Evolutionary conservation across 352 stramenopile genomes (phyloP), one percentile per base, ranked within the genome.

Genomic region (Phytopythium aichiense): DNA sequence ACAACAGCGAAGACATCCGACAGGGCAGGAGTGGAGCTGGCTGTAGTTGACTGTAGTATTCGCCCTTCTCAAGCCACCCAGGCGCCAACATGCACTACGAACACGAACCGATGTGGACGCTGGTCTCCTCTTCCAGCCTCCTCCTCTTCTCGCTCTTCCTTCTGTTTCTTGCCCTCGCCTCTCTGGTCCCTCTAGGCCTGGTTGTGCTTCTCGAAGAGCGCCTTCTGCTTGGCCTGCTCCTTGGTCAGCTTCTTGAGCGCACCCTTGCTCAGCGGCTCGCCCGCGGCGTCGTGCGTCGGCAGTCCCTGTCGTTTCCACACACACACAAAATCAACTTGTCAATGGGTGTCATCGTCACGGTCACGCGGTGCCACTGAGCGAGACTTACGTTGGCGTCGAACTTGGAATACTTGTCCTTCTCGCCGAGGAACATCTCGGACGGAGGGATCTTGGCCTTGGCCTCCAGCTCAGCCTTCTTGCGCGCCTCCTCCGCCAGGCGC

Each of bases 231-330:
- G 50, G 89, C 77, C 71, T 96, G 88, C 52, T 99, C 95, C 77
- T 99, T 99, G 22, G 86, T 79, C 56, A 99, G 81, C 74, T 99
- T 99, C 80, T 99, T 99, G 55, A 92, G 76, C 33, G 87, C 75
- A 54, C 87, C 96, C 82, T 99, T 99, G 61, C 93, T 98, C 52
- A 99, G 65, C 58, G 95, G 90, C 50, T 97, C 91, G 20, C 95
- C 96, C 42, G 89, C 83, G 1, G 77, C 85, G 64, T 98, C 87
- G 52, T 99, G 90, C 13, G 96, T 99, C 37, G 97, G 97, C 30
- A 99, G 75, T 43, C 97, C 97, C 76, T 97, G 56, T 22, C 60
- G 52, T 31, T 11, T 33, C 5, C 25, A 54, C 2, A 33, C 3
- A 37, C 5, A 2, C 25, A 51, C 35, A 40, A 31, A 31, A 5